These are phyloP conservation scores for Podila minutissima DNA, from an alignment of 192 early-diverging fungal species.

Conservation along the genomic window DNA sequence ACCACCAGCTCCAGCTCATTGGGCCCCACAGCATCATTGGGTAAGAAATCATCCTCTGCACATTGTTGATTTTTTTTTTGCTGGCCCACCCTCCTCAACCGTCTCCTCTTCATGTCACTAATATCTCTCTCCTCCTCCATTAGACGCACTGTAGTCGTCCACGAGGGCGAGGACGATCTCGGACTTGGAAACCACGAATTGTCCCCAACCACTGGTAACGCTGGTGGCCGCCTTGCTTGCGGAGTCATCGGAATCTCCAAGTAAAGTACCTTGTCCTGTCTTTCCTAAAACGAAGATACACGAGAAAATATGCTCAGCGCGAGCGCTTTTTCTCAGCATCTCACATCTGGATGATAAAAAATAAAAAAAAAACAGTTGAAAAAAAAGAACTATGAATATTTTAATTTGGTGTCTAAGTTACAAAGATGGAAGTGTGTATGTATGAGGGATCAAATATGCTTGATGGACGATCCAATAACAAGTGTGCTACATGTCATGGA, in stretches of 20 bases:
- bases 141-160: constrained; percentile 85
- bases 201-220: constrained; percentile 85
- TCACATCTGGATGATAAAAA: neutral
- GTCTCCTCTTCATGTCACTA: constrained; percentile 2
- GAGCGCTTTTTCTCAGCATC: constrained; percentile 10
- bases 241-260: constrained; percentile 88
- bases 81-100: no score
- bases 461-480: neutral
- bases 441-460: constrained; percentile 7
- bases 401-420: neutral
- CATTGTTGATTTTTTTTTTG: neutral
- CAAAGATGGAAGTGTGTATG: neutral
- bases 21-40: constrained; percentile 82
- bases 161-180: constrained; percentile 87
- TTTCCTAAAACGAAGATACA: no score
- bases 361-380: no score
- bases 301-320: constrained; percentile 25
- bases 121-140: neutral
- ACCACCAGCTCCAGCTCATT: constrained; percentile 75
- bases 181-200: constrained; percentile 76
- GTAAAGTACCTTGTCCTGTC: constrained; percentile 24
- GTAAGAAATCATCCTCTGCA: constrained; percentile 34
- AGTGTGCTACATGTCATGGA: neutral
- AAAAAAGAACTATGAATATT: neutral
- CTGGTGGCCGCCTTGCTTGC: constrained; percentile 87